Evolutionary conservation across 371 early-diverging fungal genomes (phyloP).

Genomic region (Actinomortierella wolfii): DNA sequence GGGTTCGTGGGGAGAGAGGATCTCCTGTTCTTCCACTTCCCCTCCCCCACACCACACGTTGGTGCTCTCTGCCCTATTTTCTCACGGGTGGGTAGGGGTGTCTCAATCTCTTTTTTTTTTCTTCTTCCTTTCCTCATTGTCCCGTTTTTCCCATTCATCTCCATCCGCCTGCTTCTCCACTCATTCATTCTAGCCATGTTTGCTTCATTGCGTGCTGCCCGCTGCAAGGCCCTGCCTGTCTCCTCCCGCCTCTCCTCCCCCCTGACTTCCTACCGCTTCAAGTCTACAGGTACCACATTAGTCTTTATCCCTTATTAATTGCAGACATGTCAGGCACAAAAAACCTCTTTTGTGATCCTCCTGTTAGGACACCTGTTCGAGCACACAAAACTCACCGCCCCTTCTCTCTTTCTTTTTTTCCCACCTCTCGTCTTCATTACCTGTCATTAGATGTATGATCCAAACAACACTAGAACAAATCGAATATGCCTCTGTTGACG

Average conservation of each 20-base stretch:
- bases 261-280: slow-evolving; percentile 46
- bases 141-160: slow-evolving; percentile 12
- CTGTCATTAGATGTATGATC: too few relatives aligned
- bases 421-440: too few relatives aligned
- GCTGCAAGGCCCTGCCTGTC: slow-evolving; percentile 42
- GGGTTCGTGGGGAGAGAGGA: too few relatives aligned
- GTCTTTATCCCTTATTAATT: not conserved
- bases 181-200: not conserved
- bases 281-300: slow-evolving; percentile 34
- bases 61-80: slow-evolving; percentile 37
- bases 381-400: too few relatives aligned
- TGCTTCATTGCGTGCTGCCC: slow-evolving; percentile 37
- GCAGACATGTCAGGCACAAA: not conserved
- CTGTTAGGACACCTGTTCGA: too few relatives aligned
- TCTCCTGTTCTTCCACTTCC: slow-evolving; percentile 5
- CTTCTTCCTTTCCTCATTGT: slow-evolving; percentile 5
- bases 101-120: not conserved
- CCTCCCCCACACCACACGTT: slow-evolving; percentile 50
- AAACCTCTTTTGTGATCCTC: too few relatives aligned
- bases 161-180: slow-evolving; percentile 29
- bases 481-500: too few relatives aligned
- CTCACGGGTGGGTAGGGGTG: slow-evolving; percentile 1
- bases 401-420: too few relatives aligned
- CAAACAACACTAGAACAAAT: slow-evolving; percentile 4
- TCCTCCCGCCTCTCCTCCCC: slow-evolving; percentile 43